Evolutionary conservation across 202 grass and related monocot genomes (phyloP), one percentile per base, ranked within the genome.

Genomic region (Elaeis oleifera): DNA sequence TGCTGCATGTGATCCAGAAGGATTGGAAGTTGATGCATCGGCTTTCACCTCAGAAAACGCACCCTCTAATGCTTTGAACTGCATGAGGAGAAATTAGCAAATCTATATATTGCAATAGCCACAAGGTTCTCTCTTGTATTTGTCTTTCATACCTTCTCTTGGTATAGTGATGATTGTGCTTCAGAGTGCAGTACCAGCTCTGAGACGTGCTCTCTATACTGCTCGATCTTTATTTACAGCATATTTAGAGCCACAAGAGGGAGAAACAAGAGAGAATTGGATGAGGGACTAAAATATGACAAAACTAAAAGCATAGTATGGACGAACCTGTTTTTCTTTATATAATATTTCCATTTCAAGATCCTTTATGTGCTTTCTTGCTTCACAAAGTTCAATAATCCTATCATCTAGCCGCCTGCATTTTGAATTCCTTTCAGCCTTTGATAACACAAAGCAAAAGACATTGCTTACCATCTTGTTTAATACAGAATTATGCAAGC

Each of bases 131-230:
- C 64, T 59, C 51, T 26, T 50, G 66, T 60, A 68, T 56, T 69
- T 76, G 75, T 26, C 49, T 27, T 16, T 20, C 56, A 23, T 83
- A 86, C 90, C 85, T 95, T 95, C 72, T 89, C 85, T 78, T 83
- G 81, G 67, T 74, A 95, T 55, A 89, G 59, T 53, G 82, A 86
- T 16, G 90, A 95, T 70, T 95, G 90, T 52, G 85, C 79, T 89
- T 95, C 85, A 68, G 85, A 95, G 69, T 95, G 85, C 60, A 86
- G 69, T 54, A 86, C 55, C 74, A 95, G 69, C 74, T 89, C 90
- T 53, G 85, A 81, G 70, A 86, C 86, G 79, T 95, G 79, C 69
- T 95, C 74, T 81, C 81, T 89, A 65, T 83, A 84, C n/a, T 78
- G 74, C 50, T 57, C 79, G 70, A 95, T 81, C 90, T 95, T 75